These are phyloP conservation scores for Eurotiales sp. DNA, from an alignment of 2,329 filamentous ascomycete genomes.

Conservation along the genomic window DNA sequence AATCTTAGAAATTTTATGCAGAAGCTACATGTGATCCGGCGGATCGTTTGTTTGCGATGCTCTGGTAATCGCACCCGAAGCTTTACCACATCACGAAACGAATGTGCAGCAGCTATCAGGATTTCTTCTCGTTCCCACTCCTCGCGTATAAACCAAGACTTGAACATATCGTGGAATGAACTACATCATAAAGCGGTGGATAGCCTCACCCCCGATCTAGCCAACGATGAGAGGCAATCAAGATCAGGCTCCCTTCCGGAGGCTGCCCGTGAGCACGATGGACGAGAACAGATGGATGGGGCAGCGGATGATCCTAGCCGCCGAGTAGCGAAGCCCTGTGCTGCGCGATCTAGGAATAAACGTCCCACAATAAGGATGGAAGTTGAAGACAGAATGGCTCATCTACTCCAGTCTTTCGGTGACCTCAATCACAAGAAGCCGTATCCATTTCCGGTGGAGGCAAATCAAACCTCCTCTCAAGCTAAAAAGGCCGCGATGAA, in stretches of 20 bases:
- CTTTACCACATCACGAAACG: background rate
- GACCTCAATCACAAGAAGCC: conserved; percentile 6
- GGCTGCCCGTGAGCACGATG: background rate
- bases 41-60: background rate
- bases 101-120: background rate
- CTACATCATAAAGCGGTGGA: conserved; percentile 1
- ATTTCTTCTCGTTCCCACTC: background rate
- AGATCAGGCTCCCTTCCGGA: background rate
- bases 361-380: background rate
- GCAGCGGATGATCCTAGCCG: background rate
- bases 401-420: conserved; percentile 4
- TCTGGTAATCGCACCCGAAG: background rate
- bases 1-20: background rate
- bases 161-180: background rate
- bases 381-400: background rate
- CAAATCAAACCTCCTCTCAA: background rate
- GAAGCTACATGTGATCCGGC: background rate
- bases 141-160: background rate
- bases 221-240: background rate
- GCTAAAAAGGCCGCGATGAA: background rate
- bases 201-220: background rate
- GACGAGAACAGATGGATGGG: background rate
- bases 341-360: background rate
- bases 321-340: background rate
- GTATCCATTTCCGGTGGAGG: background rate